Evolutionary conservation across 2,329 filamentous ascomycete species (phyloP).

Genomic region (Annulohypoxylon truncatum): DNA sequence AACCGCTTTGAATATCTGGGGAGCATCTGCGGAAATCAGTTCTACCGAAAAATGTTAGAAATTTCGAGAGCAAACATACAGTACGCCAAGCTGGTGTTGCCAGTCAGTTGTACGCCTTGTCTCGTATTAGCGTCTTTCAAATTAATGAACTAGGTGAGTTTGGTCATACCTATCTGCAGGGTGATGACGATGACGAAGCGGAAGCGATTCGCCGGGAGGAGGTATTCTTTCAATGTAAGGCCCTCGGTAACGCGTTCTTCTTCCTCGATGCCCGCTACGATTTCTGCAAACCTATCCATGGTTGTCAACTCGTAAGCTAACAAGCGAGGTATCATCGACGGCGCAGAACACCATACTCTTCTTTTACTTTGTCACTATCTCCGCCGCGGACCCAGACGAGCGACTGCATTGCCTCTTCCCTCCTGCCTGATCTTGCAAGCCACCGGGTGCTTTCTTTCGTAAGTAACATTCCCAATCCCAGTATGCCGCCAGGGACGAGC

Average conservation of each 20-base stretch:
- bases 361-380: slow-evolving; percentile 51
- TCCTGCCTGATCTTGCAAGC: slow-evolving; percentile 59
- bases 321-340: neutral
- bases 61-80: slow-evolving; percentile 46
- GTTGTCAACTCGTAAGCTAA: neutral
- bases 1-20: slow-evolving; percentile 63
- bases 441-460: slow-evolving; percentile 61
- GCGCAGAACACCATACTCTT: slow-evolving; percentile 47
- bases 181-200: slow-evolving; percentile 61
- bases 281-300: slow-evolving; percentile 54
- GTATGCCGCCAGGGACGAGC: slow-evolving; percentile 50
- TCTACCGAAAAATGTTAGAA: neutral
- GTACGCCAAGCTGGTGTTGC: slow-evolving; percentile 63
- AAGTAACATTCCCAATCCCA: slow-evolving; percentile 62
- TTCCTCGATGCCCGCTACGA: slow-evolving; percentile 59
- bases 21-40: slow-evolving; percentile 53
- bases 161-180: slow-evolving; percentile 58
- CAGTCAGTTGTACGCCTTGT: slow-evolving; percentile 58
- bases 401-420: slow-evolving; percentile 58
- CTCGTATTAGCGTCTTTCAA: neutral
- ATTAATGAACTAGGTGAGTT: neutral
- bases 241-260: slow-evolving; percentile 59
- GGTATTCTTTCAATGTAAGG: slow-evolving; percentile 59
- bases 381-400: slow-evolving; percentile 65
- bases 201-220: slow-evolving; percentile 60